A percentile compares a stretch with the other conserved stretches of the same genome.
Evolutionary conservation across 2,329 filamentous ascomycete species (phyloP).

Genomic region (Aspergillus sp.): DNA sequence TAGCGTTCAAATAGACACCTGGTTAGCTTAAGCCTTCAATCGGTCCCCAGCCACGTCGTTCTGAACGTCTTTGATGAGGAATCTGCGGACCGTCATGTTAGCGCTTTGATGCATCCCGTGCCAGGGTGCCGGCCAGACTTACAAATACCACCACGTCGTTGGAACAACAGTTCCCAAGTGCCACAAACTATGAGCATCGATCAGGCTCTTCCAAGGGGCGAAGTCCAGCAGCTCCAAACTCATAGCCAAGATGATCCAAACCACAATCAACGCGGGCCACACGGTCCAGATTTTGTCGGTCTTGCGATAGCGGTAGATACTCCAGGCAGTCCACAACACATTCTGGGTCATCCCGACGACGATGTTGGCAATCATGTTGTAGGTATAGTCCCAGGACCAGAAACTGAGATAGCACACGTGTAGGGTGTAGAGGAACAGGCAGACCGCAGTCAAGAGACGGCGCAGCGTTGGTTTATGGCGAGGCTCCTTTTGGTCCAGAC

Average conservation of each 20-base stretch:
- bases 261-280: slow-evolving; percentile 87
- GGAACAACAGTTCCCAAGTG: slow-evolving; percentile 90
- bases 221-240: slow-evolving; percentile 95
- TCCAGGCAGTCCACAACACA: slow-evolving; percentile 81
- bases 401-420: slow-evolving; percentile 84
- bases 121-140: slow-evolving; percentile 44
- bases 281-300: slow-evolving; percentile 71
- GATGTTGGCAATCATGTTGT: slow-evolving; percentile 97
- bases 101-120: slow-evolving; percentile 9
- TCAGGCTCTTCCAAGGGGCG: slow-evolving; percentile 72
- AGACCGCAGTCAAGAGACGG: slow-evolving; percentile 73
- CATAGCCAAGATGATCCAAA: slow-evolving; percentile 91
- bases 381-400: slow-evolving; percentile 90
- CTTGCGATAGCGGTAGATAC: slow-evolving; percentile 69
- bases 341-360: slow-evolving; percentile 78
- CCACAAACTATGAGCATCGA: slow-evolving; percentile 96
- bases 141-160: slow-evolving; percentile 93
- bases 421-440: slow-evolving; percentile 66
- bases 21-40: slow-evolving; percentile 61
- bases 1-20: background rate
- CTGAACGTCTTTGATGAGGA: slow-evolving; percentile 79
- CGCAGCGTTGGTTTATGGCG: slow-evolving; percentile 56
- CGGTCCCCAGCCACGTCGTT: slow-evolving; percentile 75
- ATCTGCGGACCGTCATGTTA: slow-evolving; percentile 55
- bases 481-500: slow-evolving; percentile 64